Base-by-base conservation (phyloP, 305 asterid species). In the Caryopteris hybrid region DNA sequence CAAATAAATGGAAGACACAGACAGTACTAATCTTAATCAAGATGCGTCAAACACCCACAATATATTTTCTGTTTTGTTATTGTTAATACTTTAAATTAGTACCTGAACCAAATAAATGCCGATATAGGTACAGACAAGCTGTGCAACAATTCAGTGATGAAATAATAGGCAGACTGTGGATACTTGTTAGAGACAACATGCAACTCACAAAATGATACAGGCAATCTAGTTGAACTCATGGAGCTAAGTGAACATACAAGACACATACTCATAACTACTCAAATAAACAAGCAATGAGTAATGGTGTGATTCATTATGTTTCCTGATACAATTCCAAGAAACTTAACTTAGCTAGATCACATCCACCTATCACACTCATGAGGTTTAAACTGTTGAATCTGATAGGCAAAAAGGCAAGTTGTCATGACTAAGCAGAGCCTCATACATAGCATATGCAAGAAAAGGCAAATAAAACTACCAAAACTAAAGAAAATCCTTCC, bases 1-100 rank as follows among this genome's bases (percentile, higher is more conserved):
- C 48, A 51, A 65, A 59, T 60, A 11, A 55, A 65, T 29, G 55
- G 69, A 65, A 31, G 29, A 53, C 18, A 53, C 18, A 31, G 58
- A 38, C 9, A 38, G 43, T 9, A 33, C 56, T 20, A 29, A 7
- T 3, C 3, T 29, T 4, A 29, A 29, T 27, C 66, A 5, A 23
- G 31, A 31, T 21, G 23, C 17, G 34, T 11, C 20, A 45, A 34
- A 16, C 14, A 25, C 27, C n/a, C 43, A 9, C 47, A 33, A 36
- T 61, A 38, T 13, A n/a, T 17, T 65, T 45, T 54, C 22, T 42
- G 41, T 4, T 4, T 36, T 23, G 48, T 38, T 69, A 53, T 39
- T 48, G 31, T 18, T 43, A 3, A 5, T 43, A 71, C 31, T 43
- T 67, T 27, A 20, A 29, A 34, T 53, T 42, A 66, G 54, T 41